phyloP scores from a whole-genome alignment of 352 stramenopile genomes.

The Globisporangium canariense region DNA sequence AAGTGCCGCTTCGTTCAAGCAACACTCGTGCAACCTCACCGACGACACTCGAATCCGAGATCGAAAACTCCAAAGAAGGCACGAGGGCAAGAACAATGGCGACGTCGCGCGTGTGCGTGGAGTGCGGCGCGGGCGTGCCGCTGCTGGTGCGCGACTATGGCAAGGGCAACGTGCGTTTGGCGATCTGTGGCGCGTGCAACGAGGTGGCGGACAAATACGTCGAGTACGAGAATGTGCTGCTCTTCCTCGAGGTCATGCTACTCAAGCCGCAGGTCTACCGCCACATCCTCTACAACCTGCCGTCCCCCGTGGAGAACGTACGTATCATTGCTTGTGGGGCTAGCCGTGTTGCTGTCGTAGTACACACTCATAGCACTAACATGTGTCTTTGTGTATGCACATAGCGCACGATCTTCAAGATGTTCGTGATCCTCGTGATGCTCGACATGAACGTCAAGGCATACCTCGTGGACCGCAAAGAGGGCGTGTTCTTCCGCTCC shows the following conservation, averaged over 20 bases:
- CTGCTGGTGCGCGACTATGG: conserved; percentile 81
- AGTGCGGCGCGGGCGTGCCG: conserved; percentile 61
- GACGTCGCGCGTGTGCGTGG: conserved; percentile 57
- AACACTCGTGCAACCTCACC: conserved; percentile 19
- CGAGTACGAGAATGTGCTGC: conserved; percentile 82
- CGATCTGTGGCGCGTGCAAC: conserved; percentile 69
- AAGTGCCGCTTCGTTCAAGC: conserved; percentile 23
- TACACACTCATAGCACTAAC: not conserved
- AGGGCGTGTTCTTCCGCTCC: conserved; percentile 51
- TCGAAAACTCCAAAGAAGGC: too few relatives aligned
- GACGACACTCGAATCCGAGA: too few relatives aligned
- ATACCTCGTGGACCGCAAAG: conserved; percentile 67
- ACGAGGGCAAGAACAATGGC: not conserved
- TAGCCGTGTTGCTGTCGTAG: not conserved
- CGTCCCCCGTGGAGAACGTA: conserved; percentile 35
- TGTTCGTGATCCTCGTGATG: conserved; percentile 78
- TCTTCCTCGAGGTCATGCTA: conserved; percentile 85
- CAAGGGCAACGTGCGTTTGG: conserved; percentile 80
- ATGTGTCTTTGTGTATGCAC: not conserved
- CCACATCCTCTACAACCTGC: conserved; percentile 81
- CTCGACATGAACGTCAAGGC: conserved; percentile 87
- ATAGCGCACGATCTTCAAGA: conserved; percentile 59
- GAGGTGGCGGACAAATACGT: conserved; percentile 84
- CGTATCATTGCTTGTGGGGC: not conserved
- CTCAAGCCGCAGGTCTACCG: conserved; percentile 84